These are phyloP conservation scores for Calocera viscosa DNA, from an alignment of 768 basidiomycete species.

Conservation along the genomic window DNA sequence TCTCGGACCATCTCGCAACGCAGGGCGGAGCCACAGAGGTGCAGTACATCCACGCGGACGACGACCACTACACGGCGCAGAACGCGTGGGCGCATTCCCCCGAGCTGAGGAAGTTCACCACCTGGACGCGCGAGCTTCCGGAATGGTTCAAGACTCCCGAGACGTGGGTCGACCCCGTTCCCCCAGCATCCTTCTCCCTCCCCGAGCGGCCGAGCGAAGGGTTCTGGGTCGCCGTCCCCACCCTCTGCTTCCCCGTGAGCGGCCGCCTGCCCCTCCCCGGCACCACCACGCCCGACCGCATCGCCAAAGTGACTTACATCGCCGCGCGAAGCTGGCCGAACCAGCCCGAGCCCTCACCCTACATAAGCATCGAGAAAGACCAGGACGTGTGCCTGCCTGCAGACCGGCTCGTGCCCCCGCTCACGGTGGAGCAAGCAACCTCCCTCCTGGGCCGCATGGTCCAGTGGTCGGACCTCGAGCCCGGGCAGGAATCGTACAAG, in stretches of 20 bases:
- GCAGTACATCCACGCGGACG: background rate
- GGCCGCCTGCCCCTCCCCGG: background rate
- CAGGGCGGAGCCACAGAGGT: background rate
- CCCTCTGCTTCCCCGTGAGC: background rate
- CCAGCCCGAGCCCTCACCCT: background rate
- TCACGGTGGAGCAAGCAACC: background rate
- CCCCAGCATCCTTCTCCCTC: background rate
- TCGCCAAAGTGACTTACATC: background rate
- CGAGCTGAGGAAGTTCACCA: background rate
- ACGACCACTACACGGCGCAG: background rate
- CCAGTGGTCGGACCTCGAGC: background rate
- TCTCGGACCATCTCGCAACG: background rate
- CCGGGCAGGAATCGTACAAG: background rate
- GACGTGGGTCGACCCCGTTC: background rate
- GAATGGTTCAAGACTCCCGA: background rate
- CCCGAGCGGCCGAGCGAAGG: background rate
- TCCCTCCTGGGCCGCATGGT: conserved; percentile 5
- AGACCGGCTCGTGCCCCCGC: background rate
- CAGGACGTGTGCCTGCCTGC: background rate
- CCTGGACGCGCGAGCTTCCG: background rate
- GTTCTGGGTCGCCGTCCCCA: background rate
- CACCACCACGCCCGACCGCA: background rate
- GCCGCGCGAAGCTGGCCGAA: background rate
- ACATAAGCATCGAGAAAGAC: background rate
- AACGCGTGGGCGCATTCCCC: background rate